Evolutionary conservation across 371 early-diverging fungal species (phyloP), one percentile per base, ranked within the genome.

Genomic region (Batrachochytrium dendrobatidis): DNA sequence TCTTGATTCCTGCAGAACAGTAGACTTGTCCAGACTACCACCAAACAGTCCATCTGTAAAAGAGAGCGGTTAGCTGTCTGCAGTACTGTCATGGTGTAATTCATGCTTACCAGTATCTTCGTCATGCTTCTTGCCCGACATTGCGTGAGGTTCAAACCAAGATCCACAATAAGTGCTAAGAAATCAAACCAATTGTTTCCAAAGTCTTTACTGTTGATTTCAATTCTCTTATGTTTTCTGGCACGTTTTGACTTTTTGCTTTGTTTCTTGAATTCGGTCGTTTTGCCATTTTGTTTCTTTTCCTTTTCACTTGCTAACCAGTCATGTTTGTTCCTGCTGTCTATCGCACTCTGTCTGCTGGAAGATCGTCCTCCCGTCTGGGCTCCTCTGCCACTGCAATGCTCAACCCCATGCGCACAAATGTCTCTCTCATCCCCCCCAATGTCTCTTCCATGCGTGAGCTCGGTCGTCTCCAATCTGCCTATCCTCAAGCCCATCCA

Each of bases 1-100:
- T 60, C 95, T 87, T 34, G 97, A 91, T 72, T 98, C 97, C 76
- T 95, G 98, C 57, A 98, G 78, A 30, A 95, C 94, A 18, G 85
- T 83, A 53, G 91, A 85, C 70, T 93, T 93, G 82, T 98, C 95
- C 62, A 94, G 77, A n/a, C n/a, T n/a, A 67, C 83, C 80, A 46
- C 61, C 62, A 51, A 72, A 80, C 52, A 72, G 67, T 18, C 65
- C 62, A 22, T 45, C 55, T 39, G 71, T 74, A 34, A 33, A 53
- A 26, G 35, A 0, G 28, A 33, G n/a, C n/a, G n/a, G n/a, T n/a
- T n/a, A n/a, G n/a, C n/a, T n/a, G n/a, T n/a, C n/a, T n/a, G n/a
- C 17, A 18, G 17, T 33, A 29, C 56, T 56, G 50, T 8, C 30
- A 15, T 60, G 26, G 29, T 29, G 24, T n/a, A n/a, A n/a, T n/a